These are phyloP conservation scores for Eucalyptus polyanthemos DNA, from an alignment of 345 rosid genomes.

Conservation along the genomic window DNA sequence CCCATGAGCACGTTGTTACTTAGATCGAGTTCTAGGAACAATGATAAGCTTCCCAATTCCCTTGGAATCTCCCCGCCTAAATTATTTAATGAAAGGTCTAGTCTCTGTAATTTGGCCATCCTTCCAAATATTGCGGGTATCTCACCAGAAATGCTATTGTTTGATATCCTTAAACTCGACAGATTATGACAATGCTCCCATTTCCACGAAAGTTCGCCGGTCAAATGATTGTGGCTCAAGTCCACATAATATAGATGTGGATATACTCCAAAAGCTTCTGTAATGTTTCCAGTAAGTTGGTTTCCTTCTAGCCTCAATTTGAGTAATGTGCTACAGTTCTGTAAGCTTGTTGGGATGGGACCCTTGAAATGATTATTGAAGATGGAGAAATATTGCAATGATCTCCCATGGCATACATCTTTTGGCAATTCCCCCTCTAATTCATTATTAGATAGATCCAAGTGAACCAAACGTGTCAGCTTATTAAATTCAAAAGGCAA, in stretches of 20 bases:
- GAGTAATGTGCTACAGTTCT: not conserved
- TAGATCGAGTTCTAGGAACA: not conserved
- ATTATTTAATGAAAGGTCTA: not conserved
- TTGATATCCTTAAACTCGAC: not conserved
- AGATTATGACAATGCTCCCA: not conserved
- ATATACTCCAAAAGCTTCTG: not conserved
- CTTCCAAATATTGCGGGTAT: not conserved
- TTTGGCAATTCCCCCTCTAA: not conserved
- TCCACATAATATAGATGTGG: not conserved
- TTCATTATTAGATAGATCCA: accelerated
- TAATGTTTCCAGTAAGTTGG: not conserved
- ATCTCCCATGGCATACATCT: not conserved
- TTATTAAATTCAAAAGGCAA: not conserved
- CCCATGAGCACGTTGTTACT: not conserved
- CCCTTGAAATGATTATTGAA: not conserved
- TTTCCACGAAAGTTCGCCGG: accelerated
- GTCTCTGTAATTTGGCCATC: accelerated
- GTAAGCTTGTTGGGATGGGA: not conserved
- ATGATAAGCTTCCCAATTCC: not conserved
- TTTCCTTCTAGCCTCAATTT: not conserved
- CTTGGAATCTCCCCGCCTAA: not conserved
- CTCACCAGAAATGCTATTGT: not conserved
- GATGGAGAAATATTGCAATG: not conserved
- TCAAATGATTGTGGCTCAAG: not conserved
- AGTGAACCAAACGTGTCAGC: accelerated